Evolutionary conservation across 371 early-diverging fungal species (phyloP).

Genomic region (Mortierella polycephala): DNA sequence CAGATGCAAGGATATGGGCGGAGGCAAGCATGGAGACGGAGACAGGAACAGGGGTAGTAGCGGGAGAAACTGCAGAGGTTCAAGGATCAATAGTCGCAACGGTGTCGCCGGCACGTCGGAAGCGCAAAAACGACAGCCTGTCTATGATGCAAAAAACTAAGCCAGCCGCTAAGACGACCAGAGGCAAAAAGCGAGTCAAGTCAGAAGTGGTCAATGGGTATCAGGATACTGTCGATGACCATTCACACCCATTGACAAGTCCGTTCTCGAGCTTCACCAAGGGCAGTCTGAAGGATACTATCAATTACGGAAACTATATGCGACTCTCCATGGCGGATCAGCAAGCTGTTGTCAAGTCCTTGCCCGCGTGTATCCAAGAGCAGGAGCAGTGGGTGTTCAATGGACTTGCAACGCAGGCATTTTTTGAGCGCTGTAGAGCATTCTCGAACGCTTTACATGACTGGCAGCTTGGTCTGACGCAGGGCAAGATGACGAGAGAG

Average conservation of each 20-base stretch:
- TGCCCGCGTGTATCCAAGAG: conserved; percentile 8
- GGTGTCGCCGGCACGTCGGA: neutral
- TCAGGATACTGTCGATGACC: neutral
- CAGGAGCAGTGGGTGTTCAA: neutral
- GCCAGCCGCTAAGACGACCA: neutral
- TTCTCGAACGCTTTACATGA: conserved; percentile 5
- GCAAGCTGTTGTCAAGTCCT: neutral
- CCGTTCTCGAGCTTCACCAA: conserved; percentile 9
- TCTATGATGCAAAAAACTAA: neutral
- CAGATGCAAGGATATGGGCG: too few species aligned
- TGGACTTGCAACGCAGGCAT: neutral
- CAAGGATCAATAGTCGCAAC: neutral
- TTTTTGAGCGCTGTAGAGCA: conserved; percentile 5
- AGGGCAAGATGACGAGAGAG: conserved; percentile 12
- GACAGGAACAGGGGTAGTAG: neutral
- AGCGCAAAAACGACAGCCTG: neutral
- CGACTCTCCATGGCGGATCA: neutral
- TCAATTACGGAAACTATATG: conserved; percentile 1
- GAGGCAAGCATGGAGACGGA: neutral
- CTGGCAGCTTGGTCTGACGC: conserved; percentile 14
- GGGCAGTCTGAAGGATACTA: conserved; percentile 1
- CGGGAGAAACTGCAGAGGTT: neutral
- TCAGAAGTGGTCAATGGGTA: neutral
- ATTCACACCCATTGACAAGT: conserved; percentile 1
- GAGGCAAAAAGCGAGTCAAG: neutral